Evolutionary conservation across 257 asterid species (phyloP).

Genomic region (Lycium ferocissimum): DNA sequence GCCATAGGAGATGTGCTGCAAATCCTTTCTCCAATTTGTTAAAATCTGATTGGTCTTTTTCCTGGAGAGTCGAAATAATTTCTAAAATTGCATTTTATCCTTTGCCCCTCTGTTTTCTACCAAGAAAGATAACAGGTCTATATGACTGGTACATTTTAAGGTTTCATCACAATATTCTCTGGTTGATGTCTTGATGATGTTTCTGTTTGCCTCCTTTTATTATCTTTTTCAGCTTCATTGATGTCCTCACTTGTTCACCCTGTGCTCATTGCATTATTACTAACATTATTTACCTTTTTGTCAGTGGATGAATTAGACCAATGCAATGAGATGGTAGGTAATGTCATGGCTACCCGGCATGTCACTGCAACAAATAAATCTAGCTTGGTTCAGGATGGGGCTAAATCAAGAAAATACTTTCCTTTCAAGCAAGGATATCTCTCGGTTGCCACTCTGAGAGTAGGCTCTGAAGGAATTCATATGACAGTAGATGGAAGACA

Average conservation of each 20-base stretch:
- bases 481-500: slow-evolving; percentile 98
- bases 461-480: slow-evolving; percentile 95
- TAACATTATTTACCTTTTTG: slow-evolving; percentile 34
- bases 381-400: slow-evolving; percentile 62
- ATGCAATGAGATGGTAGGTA: slow-evolving; percentile 82
- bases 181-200: slow-evolving; percentile 6
- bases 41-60: not conserved
- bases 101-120: not conserved
- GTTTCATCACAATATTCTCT: slow-evolving; percentile 4
- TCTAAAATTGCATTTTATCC: not conserved
- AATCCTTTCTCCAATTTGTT: not conserved
- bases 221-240: slow-evolving; percentile 1
- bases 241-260: not conserved
- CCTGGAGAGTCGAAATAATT: not conserved
- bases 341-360: slow-evolving; percentile 48
- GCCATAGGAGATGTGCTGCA: not conserved
- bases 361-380: slow-evolving; percentile 50
- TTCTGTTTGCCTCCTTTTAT: not conserved
- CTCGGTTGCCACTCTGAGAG: slow-evolving; percentile 88
- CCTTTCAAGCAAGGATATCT: slow-evolving; percentile 91
- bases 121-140: not conserved
- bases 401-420: slow-evolving; percentile 64
- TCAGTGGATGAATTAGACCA: slow-evolving; percentile 94
- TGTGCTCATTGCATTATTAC: slow-evolving; percentile 30
- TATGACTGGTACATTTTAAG: not conserved